Evolutionary conservation across 805 yeast genomes (phyloP).

Genomic region (Metschnikowia arizonensis): DNA sequence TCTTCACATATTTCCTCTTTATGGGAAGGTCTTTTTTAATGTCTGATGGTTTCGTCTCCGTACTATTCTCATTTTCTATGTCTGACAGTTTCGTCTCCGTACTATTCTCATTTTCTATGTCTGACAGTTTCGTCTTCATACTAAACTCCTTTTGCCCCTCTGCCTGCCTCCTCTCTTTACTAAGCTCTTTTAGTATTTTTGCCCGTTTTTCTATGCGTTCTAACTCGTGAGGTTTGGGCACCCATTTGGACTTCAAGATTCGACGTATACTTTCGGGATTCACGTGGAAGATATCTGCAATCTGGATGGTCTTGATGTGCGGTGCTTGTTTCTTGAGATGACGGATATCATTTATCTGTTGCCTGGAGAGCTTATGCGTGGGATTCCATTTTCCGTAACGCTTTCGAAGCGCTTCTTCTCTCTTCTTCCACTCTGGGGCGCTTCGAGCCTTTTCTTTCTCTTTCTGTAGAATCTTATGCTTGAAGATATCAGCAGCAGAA

Average conservation of each 20-base stretch:
- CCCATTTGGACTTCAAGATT: conserved; percentile 74
- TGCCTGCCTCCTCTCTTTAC: conserved; percentile 36
- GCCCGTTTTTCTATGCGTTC: conserved; percentile 48
- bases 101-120: too few species aligned
- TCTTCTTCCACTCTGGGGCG: conserved; percentile 59
- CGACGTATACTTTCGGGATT: conserved; percentile 83
- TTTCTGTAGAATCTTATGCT: conserved; percentile 13
- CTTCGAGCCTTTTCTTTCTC: conserved; percentile 41
- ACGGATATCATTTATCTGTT: conserved; percentile 62
- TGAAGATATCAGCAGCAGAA: conserved; percentile 14
- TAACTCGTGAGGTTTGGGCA: conserved; percentile 56
- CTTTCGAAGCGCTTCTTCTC: conserved; percentile 58
- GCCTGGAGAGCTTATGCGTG: conserved; percentile 58
- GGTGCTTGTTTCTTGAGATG: conserved; percentile 56
- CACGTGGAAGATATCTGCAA: conserved; percentile 61
- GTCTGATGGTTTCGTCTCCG: conserved; percentile 57
- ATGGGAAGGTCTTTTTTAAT: conserved; percentile 17
- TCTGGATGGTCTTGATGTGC: conserved; percentile 50
- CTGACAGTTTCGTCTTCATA: conserved; percentile 14
- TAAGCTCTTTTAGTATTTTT: conserved; percentile 25
- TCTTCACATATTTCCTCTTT: conserved; percentile 12
- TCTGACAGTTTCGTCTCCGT: too few species aligned
- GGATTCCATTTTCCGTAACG: conserved; percentile 72
- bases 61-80: too few species aligned
- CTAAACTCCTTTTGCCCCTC: conserved; percentile 20